Evolutionary conservation across 768 basidiomycete species (phyloP), one percentile per base, ranked within the genome.

Genomic region (Goffeauzyma gilvescens): DNA sequence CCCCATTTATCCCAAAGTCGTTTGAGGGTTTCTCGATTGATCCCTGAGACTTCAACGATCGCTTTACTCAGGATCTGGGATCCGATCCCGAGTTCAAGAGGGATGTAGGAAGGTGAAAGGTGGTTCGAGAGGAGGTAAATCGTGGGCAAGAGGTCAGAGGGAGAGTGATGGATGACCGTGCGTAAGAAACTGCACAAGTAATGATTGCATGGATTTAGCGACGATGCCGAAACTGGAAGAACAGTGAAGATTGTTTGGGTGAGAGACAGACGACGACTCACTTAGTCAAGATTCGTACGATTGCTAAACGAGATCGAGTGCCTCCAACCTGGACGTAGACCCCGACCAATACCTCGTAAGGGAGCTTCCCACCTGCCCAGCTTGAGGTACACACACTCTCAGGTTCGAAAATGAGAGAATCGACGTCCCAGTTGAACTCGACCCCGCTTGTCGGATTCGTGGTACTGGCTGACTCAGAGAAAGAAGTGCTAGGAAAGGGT

Each of bases 71-170:
- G 10, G 48, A 64, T 54, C 42, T 62, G 57, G 18, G 54, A 56
- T 4, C 67, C 67, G 20, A 68, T 57, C 12, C 66, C 66, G 33
- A 68, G 62, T 34, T 67, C 66, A 69, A 78, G 62, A 13, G 75
- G 67, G 35, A 72, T 68, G 64, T 84, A 87, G 0, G 79, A 72
- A 15, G 83, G 80, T 1, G 74, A 70, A 26, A 86, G 69, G 17
- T 79, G 73, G 59, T 85, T 87, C 10, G 83, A 83, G 24, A 86
- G 67, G 17, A 86, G 72, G 58, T 85, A 86, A 6, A 85, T 65
- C 26, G 80, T 70, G n/a, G 81, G 72, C 34, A 79, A 65, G 32
- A 90, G 71, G 30, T 81, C 79, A 17, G 68, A 42, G 0, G 81
- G 73, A 53, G 85, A 74, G 51, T 75, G 72, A 28, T 66, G 58